These are phyloP conservation scores for Trichoderma aggressivum DNA, from an alignment of 2,329 filamentous ascomycete genomes.

Conservation along the genomic window DNA sequence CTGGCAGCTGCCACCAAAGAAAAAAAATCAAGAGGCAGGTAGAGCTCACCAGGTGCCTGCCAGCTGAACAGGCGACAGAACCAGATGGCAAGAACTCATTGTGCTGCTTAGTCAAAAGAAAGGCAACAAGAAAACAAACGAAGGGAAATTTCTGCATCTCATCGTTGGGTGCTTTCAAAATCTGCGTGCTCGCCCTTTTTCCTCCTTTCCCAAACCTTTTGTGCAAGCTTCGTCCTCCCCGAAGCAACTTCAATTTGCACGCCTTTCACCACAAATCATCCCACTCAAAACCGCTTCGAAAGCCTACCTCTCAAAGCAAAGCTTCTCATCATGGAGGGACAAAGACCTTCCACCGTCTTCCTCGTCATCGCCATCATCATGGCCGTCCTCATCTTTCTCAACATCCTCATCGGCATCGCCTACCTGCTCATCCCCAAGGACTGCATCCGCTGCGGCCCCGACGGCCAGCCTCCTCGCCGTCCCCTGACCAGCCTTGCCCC, in stretches of 20 bases:
- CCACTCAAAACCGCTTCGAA: background rate
- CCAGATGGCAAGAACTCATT: background rate
- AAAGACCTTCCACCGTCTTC: background rate
- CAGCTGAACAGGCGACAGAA: background rate
- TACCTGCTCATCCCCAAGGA: background rate
- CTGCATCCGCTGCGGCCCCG: background rate
- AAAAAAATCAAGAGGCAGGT: background rate
- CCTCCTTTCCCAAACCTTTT: background rate
- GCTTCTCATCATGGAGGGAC: background rate
- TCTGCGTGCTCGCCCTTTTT: background rate
- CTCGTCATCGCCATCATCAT: conserved; percentile 17
- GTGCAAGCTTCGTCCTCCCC: background rate
- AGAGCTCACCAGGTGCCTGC: background rate
- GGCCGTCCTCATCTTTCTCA: conserved; percentile 17
- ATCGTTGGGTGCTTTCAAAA: background rate
- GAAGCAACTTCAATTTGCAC: background rate
- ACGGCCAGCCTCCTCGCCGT: background rate
- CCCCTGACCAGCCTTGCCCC: background rate
- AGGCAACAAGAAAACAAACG: background rate
- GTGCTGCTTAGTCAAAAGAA: background rate
- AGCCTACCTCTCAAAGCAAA: background rate
- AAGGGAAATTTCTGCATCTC: background rate
- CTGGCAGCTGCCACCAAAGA: background rate
- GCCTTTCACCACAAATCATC: background rate
- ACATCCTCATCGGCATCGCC: conserved; percentile 11